A percentile compares a stretch with the other conserved stretches of the same genome.
These are phyloP conservation scores for Yamadazyma membranifaciens DNA, from an alignment of 1,139 yeast genomes.

Conservation along the genomic window DNA sequence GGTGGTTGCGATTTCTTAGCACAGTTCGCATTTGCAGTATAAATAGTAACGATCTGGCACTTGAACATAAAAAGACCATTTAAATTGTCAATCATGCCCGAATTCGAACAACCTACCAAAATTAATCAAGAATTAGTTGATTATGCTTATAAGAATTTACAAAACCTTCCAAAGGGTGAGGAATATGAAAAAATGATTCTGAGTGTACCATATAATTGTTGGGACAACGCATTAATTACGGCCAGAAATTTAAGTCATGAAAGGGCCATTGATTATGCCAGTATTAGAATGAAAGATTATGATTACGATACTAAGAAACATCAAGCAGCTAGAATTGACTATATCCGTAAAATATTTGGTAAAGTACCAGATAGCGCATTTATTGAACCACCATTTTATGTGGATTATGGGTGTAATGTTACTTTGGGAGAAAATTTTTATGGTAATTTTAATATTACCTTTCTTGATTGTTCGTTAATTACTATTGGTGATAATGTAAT, in stretches of 20 bases:
- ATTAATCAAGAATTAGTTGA: conserved; percentile 37
- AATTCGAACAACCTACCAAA: conserved; percentile 15
- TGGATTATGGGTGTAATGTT: conserved; percentile 60
- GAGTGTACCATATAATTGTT: conserved; percentile 24
- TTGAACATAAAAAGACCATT: no score
- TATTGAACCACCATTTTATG: conserved; percentile 53
- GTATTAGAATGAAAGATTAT: conserved; percentile 39
- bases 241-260: conserved; percentile 24
- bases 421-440: conserved; percentile 50
- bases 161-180: conserved; percentile 38
- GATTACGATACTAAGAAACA: conserved; percentile 19
- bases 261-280: conserved; percentile 33
- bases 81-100: conserved; percentile 7
- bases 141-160: conserved; percentile 40
- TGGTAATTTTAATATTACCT: conserved; percentile 53
- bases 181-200: conserved; percentile 31
- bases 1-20: no score
- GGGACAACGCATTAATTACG: conserved; percentile 17
- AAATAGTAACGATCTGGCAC: background rate
- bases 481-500: conserved; percentile 59
- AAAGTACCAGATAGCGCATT: conserved; percentile 35
- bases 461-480: conserved; percentile 61
- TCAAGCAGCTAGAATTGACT: conserved; percentile 33
- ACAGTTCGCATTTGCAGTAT: no score
- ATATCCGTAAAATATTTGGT: conserved; percentile 45